Conservation (phyloP, 1,139 yeast genomes). For the Ogataea hybrid region DNA sequence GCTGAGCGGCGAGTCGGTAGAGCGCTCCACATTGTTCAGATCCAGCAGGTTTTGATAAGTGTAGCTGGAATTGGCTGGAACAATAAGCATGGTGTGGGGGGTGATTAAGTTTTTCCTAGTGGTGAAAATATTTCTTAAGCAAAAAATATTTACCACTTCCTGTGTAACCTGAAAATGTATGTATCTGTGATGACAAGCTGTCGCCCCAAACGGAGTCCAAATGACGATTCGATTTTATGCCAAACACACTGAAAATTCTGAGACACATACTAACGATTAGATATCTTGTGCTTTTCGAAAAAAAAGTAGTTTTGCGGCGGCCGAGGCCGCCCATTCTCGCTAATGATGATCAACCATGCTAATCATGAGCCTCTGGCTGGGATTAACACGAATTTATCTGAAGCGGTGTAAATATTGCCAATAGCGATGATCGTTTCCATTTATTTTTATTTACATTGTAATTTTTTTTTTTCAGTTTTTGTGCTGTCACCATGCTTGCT, state of each 20-base stretch:
- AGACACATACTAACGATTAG: conserved; percentile 20
- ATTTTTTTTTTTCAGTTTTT: background rate
- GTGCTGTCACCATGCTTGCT: conserved; percentile 5
- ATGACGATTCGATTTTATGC: conserved; percentile 53
- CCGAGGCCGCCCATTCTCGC: background rate
- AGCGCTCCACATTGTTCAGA: conserved; percentile 42
- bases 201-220: conserved; percentile 61
- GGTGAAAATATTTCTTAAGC: background rate
- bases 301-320: background rate
- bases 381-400: conserved; percentile 7
- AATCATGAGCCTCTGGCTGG: conserved; percentile 33
- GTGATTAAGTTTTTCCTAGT: background rate
- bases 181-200: conserved; percentile 47
- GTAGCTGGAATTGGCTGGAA: conserved; percentile 28
- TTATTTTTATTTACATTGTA: background rate
- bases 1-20: conserved; percentile 69
- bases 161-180: conserved; percentile 2
- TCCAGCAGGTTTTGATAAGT: conserved; percentile 46
- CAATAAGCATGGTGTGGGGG: conserved; percentile 12
- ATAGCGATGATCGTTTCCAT: background rate
- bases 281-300: background rate
- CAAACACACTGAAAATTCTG: conserved; percentile 57
- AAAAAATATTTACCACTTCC: conserved; percentile 1
- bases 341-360: conserved; percentile 34
- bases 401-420: background rate